Evolutionary conservation across 1,284 basidiomycete genomes (phyloP).

Genomic region (Anthracocystis walkeri): DNA sequence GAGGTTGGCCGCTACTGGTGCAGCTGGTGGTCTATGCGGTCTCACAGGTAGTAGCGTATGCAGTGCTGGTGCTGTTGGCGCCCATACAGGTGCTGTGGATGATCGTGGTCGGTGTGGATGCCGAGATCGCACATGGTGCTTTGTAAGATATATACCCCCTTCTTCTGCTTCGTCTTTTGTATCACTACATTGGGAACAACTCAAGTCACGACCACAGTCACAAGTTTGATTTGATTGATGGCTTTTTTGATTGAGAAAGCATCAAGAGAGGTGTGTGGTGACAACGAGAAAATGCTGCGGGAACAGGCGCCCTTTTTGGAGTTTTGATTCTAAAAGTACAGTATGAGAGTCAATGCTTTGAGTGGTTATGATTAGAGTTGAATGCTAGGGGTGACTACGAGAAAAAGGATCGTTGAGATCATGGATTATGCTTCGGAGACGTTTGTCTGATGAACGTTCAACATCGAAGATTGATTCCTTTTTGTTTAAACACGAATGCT

Average conservation of each 20-base stretch:
- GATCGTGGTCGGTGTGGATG: background rate
- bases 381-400: slow-evolving; percentile 2
- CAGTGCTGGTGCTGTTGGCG: slow-evolving; percentile 18
- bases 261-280: slow-evolving; percentile 5
- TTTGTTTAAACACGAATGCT: slow-evolving; percentile 21
- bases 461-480: slow-evolving; percentile 12
- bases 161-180: no score
- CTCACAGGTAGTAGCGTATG: slow-evolving; percentile 3
- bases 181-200: no score
- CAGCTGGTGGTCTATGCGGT: slow-evolving; percentile 16
- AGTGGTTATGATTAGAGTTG: slow-evolving; percentile 26
- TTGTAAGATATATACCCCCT: background rate
- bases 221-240: no score
- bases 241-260: no score
- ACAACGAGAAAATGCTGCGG: background rate
- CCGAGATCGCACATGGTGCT: background rate
- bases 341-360: slow-evolving; percentile 4
- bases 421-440: slow-evolving; percentile 23
- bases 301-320: background rate
- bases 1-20: background rate
- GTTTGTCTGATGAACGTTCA: slow-evolving; percentile 12
- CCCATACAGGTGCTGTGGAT: slow-evolving; percentile 31
- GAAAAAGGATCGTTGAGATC: slow-evolving; percentile 38
- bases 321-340: slow-evolving; percentile 9
- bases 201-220: no score